A percentile compares a stretch with the other conserved stretches of the same genome.
These are phyloP conservation scores for Verbena officinalis DNA, from an alignment of 257 asterid genomes.

Conservation along the genomic window DNA sequence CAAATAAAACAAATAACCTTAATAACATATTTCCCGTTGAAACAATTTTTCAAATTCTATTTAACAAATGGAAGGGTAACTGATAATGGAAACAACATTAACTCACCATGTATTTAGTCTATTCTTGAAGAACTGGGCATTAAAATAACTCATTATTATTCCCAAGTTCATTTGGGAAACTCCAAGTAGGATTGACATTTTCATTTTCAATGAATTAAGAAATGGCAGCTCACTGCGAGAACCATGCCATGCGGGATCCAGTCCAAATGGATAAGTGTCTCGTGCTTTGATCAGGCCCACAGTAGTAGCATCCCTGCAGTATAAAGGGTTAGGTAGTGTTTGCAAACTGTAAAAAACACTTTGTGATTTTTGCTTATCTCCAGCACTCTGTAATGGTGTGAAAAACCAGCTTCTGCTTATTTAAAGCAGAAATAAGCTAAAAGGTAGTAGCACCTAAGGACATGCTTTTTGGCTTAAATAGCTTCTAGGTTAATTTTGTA, in stretches of 20 bases:
- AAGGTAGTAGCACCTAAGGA: no score
- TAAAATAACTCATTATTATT: constrained; percentile 83
- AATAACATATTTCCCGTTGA: constrained; percentile 38
- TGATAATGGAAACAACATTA: constrained; percentile 23
- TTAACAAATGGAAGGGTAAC: constrained; percentile 1
- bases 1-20: constrained; percentile 25
- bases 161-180: constrained; percentile 99
- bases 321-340: no score
- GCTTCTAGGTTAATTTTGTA: no score
- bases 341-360: no score
- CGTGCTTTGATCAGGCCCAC: constrained; percentile 85
- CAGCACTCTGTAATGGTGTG: no score
- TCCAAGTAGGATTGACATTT: constrained; percentile 97
- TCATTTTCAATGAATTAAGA: constrained; percentile 95
- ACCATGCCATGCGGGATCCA: constrained; percentile 99
- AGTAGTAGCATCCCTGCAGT: constrained; percentile 77
- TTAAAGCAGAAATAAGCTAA: no score
- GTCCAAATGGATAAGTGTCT: constrained; percentile 92
- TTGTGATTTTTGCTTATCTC: no score
- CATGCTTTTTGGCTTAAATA: no score
- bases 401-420: no score
- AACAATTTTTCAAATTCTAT: background rate
- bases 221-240: constrained; percentile 92
- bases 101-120: constrained; percentile 77
- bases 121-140: constrained; percentile 81